These are phyloP conservation scores for Chalara sp. DNA, from an alignment of 2,329 filamentous ascomycete genomes.

Conservation along the genomic window DNA sequence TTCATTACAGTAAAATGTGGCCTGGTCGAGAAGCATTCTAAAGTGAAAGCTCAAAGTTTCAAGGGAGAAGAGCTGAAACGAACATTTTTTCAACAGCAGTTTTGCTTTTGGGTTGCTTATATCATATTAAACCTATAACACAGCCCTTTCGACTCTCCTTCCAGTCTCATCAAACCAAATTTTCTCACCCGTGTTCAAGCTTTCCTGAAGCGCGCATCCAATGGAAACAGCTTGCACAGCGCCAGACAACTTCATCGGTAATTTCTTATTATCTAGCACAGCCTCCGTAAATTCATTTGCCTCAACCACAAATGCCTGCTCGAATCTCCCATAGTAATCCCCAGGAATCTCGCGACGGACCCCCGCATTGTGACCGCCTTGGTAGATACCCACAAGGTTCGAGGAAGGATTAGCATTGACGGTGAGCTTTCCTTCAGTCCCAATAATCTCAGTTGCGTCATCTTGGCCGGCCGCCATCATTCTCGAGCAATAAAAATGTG, in stretches of 20 bases:
- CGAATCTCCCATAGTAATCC: slow-evolving; percentile 57
- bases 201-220: slow-evolving; percentile 52
- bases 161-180: slow-evolving; percentile 53
- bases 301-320: slow-evolving; percentile 56
- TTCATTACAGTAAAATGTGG: no score
- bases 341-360: slow-evolving; percentile 53
- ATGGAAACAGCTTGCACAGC: slow-evolving; percentile 55
- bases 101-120: not conserved
- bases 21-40: no score
- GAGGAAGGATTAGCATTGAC: slow-evolving; percentile 52
- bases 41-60: no score
- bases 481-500: slow-evolving; percentile 55
- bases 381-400: slow-evolving; percentile 49
- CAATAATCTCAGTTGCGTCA: slow-evolving; percentile 61
- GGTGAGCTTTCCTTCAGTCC: slow-evolving; percentile 55
- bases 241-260: slow-evolving; percentile 49
- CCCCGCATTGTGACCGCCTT: slow-evolving; percentile 32
- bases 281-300: slow-evolving; percentile 55
- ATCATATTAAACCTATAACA: slow-evolving; percentile 3
- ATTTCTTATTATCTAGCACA: slow-evolving; percentile 46
- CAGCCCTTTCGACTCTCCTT: slow-evolving; percentile 18
- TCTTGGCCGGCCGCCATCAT: slow-evolving; percentile 66
- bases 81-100: no score
- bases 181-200: slow-evolving; percentile 46
- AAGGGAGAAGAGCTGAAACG: no score